phyloP scores from a whole-genome alignment of 2,329 filamentous ascomycete genomes.

The Lomentospora prolificans region DNA sequence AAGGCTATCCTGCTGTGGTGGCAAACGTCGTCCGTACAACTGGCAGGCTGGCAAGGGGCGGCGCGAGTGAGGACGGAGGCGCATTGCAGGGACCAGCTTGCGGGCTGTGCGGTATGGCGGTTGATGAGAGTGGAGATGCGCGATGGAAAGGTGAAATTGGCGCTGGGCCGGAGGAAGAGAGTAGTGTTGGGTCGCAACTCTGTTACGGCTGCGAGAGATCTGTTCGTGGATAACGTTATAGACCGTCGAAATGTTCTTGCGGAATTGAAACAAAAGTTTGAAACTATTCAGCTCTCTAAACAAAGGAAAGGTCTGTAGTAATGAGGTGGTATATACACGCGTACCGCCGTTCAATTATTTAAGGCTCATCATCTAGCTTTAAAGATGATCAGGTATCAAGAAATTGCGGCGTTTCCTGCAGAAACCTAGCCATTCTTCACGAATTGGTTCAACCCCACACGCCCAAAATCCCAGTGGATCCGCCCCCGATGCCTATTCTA shows the following conservation, averaged over 20 bases:
- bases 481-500: no score
- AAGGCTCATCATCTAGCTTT: no score
- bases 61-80: conserved; percentile 3
- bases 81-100: conserved; percentile 30
- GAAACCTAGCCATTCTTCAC: no score
- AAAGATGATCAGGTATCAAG: no score
- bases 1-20: conserved; percentile 81
- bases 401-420: no score
- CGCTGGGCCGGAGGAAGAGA: conserved; percentile 31
- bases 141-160: conserved; percentile 50
- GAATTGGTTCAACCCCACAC: no score
- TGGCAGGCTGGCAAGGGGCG: conserved; percentile 59
- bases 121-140: conserved; percentile 53
- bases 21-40: conserved; percentile 90
- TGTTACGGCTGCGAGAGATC: conserved; percentile 71
- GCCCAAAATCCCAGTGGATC: no score
- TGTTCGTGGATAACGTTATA: conserved; percentile 34
- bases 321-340: background rate
- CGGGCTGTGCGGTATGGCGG: conserved; percentile 58
- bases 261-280: background rate
- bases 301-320: conserved; percentile 1
- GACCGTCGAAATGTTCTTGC: background rate
- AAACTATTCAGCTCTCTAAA: conserved; percentile 1
- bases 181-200: conserved; percentile 30
- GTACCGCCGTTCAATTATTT: no score